Conservation (phyloP, 139 green algal genomes). For the Chlorella ohadii region DNA sequence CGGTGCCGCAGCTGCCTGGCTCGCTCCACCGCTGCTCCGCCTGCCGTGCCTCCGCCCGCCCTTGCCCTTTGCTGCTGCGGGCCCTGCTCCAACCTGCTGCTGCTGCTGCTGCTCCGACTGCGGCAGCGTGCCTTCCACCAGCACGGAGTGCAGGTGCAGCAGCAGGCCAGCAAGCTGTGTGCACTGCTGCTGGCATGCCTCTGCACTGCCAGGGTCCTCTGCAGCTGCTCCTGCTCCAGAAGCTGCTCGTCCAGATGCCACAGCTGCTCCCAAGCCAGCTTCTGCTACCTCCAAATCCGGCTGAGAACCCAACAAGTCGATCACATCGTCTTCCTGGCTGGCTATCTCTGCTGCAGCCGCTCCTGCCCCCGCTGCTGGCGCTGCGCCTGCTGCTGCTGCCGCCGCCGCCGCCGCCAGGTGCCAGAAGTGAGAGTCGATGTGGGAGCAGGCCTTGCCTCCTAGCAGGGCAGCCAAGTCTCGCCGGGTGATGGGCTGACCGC, state of each 20-base stretch:
- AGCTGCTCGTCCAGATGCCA: not conserved
- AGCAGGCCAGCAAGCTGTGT: slow-evolving; percentile 1
- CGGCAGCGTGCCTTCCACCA: slow-evolving; percentile 14
- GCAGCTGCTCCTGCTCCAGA: not conserved
- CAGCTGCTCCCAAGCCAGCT: not conserved
- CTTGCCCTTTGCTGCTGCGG: not conserved
- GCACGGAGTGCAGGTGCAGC: slow-evolving; percentile 4
- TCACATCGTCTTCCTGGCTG: not conserved
- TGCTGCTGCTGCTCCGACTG: not conserved
- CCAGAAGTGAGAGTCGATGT: not conserved
- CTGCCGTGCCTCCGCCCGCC: not conserved
- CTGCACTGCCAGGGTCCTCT: no score
- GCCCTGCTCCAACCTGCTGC: not conserved
- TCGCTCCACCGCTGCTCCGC: not conserved
- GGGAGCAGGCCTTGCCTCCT: not conserved
- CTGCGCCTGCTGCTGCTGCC: not conserved
- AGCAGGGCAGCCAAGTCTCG: not conserved
- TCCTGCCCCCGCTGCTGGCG: no score
- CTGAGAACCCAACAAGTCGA: not conserved
- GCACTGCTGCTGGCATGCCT: not conserved
- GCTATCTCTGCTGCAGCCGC: no score
- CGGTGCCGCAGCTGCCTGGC: no score
- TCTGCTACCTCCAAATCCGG: not conserved
- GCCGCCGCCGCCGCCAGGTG: not conserved
- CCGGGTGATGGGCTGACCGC: not conserved